Evolutionary conservation across 495 filamentous ascomycete genomes (phyloP), one percentile per base, ranked within the genome.

Genomic region (Lophiotrema nucula): DNA sequence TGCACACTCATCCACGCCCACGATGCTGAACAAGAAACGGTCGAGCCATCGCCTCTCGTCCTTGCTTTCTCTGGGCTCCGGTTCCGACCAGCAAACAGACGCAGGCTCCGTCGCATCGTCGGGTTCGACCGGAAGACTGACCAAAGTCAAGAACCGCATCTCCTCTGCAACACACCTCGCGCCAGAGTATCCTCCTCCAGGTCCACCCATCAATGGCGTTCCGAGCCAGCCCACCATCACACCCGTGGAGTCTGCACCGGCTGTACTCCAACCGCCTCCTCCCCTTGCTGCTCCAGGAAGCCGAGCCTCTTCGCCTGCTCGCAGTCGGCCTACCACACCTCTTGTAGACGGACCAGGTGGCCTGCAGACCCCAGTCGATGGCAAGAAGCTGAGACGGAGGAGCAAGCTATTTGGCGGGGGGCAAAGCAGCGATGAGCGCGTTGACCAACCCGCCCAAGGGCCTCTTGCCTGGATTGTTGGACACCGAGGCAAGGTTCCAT

Each of bases 401-500:
- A 66, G 63, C 35, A 50, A 33, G 22, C 27, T 66, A 13, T 58
- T 66, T 42, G 53, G 51, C 10, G 50, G 53, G 21, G 41, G 18
- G 13, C 21, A 38, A 31, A 62, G 58, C 48, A 62, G 57, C 53
- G 48, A 58, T 44, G 63, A 62, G 42, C 52, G 44, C 6, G 38
- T 66, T 10, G 8, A 42, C 35, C 38, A 56, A 15, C 19, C 38
- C 21, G 46, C 18, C 10, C 39, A 22, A 8, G 43, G 49, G 15
- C 64, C 59, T 6, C 38, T 63, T 47, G 64, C 64, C 25, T 67
- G 64, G 64, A 47, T 67, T 2, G 33, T 63, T 6, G 64, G 64
- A 11, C 64, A 67, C 41, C 31, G 48, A 11, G 59, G 59, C 12
- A 59, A 60, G 42, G 44, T 63, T 16, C 48, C 33, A 22, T 67